Evolutionary conservation across 495 filamentous ascomycete genomes (phyloP), one percentile per base, ranked within the genome.

Genomic region (Margaritispora aquatica): DNA sequence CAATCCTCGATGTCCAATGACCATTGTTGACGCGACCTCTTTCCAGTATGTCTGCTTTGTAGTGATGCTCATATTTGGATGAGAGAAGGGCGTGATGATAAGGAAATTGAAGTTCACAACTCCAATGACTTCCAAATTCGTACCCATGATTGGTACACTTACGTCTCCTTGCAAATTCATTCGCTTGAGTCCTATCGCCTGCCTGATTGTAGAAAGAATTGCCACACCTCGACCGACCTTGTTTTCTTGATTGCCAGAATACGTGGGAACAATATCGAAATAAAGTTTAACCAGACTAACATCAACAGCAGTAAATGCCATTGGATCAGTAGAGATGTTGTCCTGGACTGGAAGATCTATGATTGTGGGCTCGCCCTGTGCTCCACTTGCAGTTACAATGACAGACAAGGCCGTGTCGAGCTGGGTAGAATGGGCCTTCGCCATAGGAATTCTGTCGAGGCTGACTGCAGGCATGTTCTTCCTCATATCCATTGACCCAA

Each of bases 251-350:
- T 86, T 85, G n/a, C 92, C 95, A 36, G 92, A 84, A 74, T 97
- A 97, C 1, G 95, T 97, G n/a, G 93, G 94, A 10, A 97, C 85
- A 56, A 98, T 90, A 66, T 98, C 94, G 64, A 98, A 98, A 36
- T 94, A 76, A 21, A 98, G 75, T 71, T 91, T 90, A 41, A 97
- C 92, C 65, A 90, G 91, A 55, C 80, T 78, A 1, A 82, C 77
- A 68, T 97, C 91, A 17, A 70, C 77, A 0, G 93, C 85, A 54
- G 85, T 88, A 72, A 98, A 97, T 0, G 88, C 80, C 27, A 97
- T 90, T 0, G 94, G 94, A 62, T 96, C 92, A 0, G 92, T 96
- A 26, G 86, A 87, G 60, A 96, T 88, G 63, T 93, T 95, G 24
- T 96, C 93, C 64, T 96, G 90, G 4, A 96, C 87, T 0, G 94